A percentile compares a stretch with the other conserved stretches of the same genome.
Conservation (phyloP, 352 stramenopile species). For the Globisporangium radiosum region DNA sequence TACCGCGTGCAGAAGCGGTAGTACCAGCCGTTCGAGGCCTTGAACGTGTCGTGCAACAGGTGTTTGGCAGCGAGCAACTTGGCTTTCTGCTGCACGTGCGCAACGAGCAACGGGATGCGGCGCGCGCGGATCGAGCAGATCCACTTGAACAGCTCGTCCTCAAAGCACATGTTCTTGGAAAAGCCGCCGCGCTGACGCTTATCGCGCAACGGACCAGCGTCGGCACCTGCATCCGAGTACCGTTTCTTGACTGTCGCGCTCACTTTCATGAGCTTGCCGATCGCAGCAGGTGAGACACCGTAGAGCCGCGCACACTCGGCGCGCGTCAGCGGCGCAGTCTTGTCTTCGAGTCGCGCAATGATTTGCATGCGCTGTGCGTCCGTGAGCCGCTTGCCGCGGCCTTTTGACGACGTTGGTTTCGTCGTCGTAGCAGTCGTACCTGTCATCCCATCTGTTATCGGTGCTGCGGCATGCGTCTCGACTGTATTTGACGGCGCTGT, state of each 20-base stretch:
- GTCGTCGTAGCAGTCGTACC: background rate
- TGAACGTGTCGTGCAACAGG: conserved; percentile 37
- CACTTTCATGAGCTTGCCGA: conserved; percentile 78
- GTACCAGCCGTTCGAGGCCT: conserved; percentile 74
- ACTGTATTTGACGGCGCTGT: background rate
- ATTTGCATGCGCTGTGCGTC: conserved; percentile 76
- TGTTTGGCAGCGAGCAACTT: conserved; percentile 35
- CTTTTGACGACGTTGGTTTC: conserved; percentile 21
- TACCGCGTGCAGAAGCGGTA: conserved; percentile 72
- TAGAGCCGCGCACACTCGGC: conserved; percentile 56
- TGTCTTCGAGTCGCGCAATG: conserved; percentile 57
- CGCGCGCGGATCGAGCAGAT: conserved; percentile 45
- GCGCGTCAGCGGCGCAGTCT: conserved; percentile 35
- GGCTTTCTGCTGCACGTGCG: conserved; percentile 52
- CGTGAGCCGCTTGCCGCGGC: conserved; percentile 54
- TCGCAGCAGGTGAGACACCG: conserved; percentile 60
- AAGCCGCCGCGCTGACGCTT: conserved; percentile 61
- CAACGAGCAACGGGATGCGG: conserved; percentile 38
- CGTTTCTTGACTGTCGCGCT: conserved; percentile 62
- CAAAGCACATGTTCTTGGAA: conserved; percentile 48
- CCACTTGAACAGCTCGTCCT: conserved; percentile 64
- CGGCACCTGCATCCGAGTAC: conserved; percentile 41
- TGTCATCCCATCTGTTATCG: background rate
- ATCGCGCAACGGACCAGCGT: conserved; percentile 24
- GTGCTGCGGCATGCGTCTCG: background rate